Base-by-base conservation (phyloP, 306 rosid species). In the Acacia acuminata region DNA sequence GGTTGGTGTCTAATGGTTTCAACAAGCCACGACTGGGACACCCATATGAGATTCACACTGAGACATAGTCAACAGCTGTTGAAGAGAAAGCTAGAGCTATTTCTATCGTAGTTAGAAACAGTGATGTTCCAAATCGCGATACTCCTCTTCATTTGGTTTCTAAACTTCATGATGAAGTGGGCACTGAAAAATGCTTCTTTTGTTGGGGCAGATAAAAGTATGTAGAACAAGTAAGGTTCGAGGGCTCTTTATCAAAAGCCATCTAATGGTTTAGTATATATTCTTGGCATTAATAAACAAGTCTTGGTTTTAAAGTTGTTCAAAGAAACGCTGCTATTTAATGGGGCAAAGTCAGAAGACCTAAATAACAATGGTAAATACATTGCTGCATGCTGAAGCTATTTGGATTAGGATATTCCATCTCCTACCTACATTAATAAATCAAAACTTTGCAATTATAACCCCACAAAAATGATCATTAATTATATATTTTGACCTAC, bases 221-320 rank as follows among this genome's bases (percentile, higher is more conserved):
- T 95, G 90, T 93, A 92, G 86, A 95, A 95, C 71, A 91, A 83
- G 71, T 92, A 87, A 60, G 98, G 99, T 0, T 93, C 94, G 97
- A 95, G 92, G 74, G 93, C 99, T 15, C 90, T 27, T 27, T 92
- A 7, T 87, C 92, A 81, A 90, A 89, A 83, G 96, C 99, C 2
- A 86, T 95, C 34, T 38, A 0, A 36, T 36, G 40, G 40, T 38
- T 38, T 1, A 8, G 42, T 5, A 32, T 32, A 32, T 32, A 38
- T 38, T 38, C n/a, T n/a, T n/a, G n/a, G n/a, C n/a, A n/a, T n/a
- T n/a, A n/a, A n/a, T n/a, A n/a, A 8, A 56, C 63, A 20, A 56
- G 27, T 8, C 24, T 56, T 17, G 5, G 22, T 8, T 56, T 56
- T 8, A n/a, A 56, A 56, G 27, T 20, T 56, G 3, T 55, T 55